phyloP scores from a whole-genome alignment of 352 stramenopile genomes.

The Globisporangium paroecandrum region DNA sequence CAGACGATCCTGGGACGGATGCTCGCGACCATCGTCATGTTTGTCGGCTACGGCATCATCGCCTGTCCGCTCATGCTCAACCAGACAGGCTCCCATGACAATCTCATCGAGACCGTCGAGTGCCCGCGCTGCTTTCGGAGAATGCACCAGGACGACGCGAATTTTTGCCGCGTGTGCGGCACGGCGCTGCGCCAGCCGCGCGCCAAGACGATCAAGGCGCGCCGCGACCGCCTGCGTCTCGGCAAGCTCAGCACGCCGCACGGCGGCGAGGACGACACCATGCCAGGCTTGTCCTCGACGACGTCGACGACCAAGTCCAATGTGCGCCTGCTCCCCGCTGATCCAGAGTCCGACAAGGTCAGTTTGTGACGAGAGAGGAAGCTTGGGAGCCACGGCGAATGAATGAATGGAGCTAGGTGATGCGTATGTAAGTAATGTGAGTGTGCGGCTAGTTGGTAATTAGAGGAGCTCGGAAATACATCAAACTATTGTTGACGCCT shows the following conservation, averaged over 20 bases:
- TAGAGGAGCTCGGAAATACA: conserved; percentile 1
- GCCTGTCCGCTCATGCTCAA: conserved; percentile 78
- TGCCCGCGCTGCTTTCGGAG: conserved; percentile 69
- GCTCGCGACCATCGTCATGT: conserved; percentile 83
- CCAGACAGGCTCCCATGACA: conserved; percentile 43
- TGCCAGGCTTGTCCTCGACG: conserved; percentile 38
- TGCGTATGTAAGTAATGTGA: neutral
- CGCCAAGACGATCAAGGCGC: conserved; percentile 57
- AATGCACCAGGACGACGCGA: conserved; percentile 73
- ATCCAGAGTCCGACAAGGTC: conserved; percentile 18
- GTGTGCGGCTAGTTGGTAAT: neutral
- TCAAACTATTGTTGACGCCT: neutral
- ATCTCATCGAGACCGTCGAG: conserved; percentile 56
- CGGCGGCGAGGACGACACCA: conserved; percentile 27
- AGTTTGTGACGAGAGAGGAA: conserved; percentile 22
- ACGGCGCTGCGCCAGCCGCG: conserved; percentile 54
- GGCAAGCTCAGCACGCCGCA: conserved; percentile 48
- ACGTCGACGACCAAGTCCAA: conserved; percentile 63
- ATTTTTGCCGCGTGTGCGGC: conserved; percentile 73
- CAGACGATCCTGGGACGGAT: conserved; percentile 77
- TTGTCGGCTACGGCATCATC: conserved; percentile 84
- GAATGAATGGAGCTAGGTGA: neutral
- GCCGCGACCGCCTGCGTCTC: conserved; percentile 52
- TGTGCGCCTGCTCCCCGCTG: conserved; percentile 35
- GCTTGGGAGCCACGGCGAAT: neutral